phyloP scores from a whole-genome alignment of 1,139 yeast species.

The Pichia terricola region DNA sequence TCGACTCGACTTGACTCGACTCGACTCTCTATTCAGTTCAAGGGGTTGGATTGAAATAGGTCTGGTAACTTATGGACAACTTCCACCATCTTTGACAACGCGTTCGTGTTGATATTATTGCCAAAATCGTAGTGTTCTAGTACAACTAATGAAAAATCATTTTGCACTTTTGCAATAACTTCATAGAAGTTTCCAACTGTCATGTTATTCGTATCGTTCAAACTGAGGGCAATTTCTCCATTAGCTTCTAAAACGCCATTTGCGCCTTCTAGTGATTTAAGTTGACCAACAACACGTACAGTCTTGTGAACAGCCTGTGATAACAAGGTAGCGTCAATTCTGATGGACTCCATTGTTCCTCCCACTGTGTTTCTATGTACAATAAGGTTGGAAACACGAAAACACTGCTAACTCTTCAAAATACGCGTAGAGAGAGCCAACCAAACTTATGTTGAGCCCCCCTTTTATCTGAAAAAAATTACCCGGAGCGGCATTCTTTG shows the following conservation, averaged over 20 bases:
- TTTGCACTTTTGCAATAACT: constrained; percentile 27
- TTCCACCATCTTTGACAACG: constrained; percentile 27
- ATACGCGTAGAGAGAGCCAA: too few relatives aligned
- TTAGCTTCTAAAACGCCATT: constrained; percentile 15
- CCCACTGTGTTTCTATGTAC: too few relatives aligned
- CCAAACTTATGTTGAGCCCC: too few relatives aligned
- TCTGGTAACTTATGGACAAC: constrained; percentile 10
- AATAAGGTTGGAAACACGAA: neutral
- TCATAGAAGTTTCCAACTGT: constrained; percentile 27
- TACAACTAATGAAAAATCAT: constrained; percentile 23
- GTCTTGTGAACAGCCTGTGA: constrained; percentile 23
- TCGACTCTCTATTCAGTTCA: too few relatives aligned
- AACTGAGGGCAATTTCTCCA: neutral
- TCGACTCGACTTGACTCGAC: too few relatives aligned
- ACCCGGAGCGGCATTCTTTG: too few relatives aligned
- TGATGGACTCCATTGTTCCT: constrained; percentile 22
- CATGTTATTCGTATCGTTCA: constrained; percentile 14
- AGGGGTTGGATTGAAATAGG: constrained; percentile 5
- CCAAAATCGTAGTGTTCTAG: constrained; percentile 28
- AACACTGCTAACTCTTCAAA: neutral
- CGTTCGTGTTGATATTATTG: constrained; percentile 24
- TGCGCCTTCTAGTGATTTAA: constrained; percentile 13
- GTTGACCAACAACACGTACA: constrained; percentile 29
- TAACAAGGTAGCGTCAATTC: constrained; percentile 30
- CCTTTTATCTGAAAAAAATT: too few relatives aligned